A percentile compares a stretch with the other conserved stretches of the same genome.
Evolutionary conservation across 305 asterid species (phyloP).

Genomic region (Rubia occidens): DNA sequence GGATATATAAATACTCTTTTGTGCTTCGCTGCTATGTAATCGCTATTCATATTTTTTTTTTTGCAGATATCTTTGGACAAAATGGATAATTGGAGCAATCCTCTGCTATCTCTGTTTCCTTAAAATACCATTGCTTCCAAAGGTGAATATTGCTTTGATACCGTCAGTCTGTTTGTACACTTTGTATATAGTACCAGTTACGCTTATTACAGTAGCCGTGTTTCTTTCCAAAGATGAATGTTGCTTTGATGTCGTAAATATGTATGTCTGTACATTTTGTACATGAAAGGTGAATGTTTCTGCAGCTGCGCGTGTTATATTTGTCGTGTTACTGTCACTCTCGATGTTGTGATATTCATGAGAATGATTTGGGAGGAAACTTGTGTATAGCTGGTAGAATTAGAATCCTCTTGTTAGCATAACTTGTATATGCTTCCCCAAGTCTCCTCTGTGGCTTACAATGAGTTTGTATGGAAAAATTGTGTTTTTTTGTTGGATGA

Average conservation of each 20-base stretch:
- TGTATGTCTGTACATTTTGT: not conserved
- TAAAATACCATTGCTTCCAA: too few relatives aligned
- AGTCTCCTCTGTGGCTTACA: too few relatives aligned
- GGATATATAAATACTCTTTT: too few relatives aligned
- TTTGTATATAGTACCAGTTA: not conserved
- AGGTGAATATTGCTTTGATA: not conserved
- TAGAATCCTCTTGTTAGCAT: not conserved
- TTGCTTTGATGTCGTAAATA: not conserved
- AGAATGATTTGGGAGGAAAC: not conserved
- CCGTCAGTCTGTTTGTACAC: not conserved
- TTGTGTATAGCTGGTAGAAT: not conserved
- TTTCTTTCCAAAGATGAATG: not conserved
- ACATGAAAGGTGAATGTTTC: not conserved
- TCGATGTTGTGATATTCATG: too few relatives aligned
- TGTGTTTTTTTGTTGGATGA: not conserved
- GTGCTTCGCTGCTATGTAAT: not conserved
- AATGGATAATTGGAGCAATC: constrained; percentile 13
- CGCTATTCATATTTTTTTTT: not conserved
- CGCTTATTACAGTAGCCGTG: too few relatives aligned
- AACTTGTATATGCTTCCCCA: too few relatives aligned
- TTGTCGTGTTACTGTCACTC: not conserved
- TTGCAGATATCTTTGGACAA: constrained; percentile 50
- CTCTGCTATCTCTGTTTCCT: constrained; percentile 1
- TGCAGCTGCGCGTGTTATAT: not conserved
- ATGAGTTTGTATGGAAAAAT: too few relatives aligned